Conservation (phyloP, 768 basidiomycete genomes). For the Mycena vulgaris region DNA sequence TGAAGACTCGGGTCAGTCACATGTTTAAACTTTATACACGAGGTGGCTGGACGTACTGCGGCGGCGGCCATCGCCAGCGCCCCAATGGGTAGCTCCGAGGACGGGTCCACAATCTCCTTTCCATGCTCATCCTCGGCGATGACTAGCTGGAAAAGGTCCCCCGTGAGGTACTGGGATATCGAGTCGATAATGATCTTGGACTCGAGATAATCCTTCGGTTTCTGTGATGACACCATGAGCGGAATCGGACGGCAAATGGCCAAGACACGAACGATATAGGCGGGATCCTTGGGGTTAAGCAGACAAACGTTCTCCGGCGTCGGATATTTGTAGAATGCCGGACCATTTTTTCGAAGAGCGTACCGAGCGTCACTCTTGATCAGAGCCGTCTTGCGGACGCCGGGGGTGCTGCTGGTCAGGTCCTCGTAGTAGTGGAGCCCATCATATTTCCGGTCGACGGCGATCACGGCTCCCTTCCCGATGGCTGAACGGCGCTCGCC, state of each 20-base stretch:
- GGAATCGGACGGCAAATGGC: not conserved
- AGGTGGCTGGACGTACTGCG: not conserved
- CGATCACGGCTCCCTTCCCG: not conserved
- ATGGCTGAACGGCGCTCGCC: not conserved
- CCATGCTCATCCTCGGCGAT: not conserved
- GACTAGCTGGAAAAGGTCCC: not conserved
- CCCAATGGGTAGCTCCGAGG: not conserved
- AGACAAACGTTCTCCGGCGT: not conserved
- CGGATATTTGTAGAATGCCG: constrained; percentile 3
- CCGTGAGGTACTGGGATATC: not conserved
- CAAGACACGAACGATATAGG: not conserved
- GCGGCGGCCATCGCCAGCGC: not conserved
- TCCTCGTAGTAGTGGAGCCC: not conserved
- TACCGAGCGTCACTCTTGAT: not conserved
- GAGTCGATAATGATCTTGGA: not conserved
- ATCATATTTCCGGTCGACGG: not conserved
- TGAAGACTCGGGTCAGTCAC: not conserved
- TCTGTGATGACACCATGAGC: not conserved
- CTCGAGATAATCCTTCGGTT: not conserved
- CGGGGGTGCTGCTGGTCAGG: not conserved
- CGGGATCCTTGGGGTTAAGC: not conserved
- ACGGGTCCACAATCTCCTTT: not conserved
- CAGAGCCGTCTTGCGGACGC: not conserved
- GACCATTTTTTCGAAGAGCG: not conserved
- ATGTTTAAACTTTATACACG: not conserved